Base-by-base conservation (phyloP, 176 grass and related monocot genomes). In the Raddia guianensis region DNA sequence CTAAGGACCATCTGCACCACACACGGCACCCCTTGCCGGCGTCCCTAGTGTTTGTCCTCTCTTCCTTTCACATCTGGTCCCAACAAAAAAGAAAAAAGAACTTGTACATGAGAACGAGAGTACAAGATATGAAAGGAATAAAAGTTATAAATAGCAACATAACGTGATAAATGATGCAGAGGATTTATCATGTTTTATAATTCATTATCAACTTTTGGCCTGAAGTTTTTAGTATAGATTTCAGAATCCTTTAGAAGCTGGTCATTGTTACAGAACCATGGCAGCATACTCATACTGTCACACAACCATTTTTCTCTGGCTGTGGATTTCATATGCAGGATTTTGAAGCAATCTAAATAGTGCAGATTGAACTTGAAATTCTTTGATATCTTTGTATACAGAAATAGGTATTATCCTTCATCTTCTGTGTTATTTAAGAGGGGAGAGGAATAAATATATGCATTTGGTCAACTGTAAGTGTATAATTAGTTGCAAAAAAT, bases 271-370 rank as follows among this genome's bases (percentile, higher is more conserved):
- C 46, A 55, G 61, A 48, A 80, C 32, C 8, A 76, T 82, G 15
- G 35, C 72, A 45, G 10, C 75, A 6, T 75, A 51, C 45, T 27
- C 18, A 50, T 64, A 34, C 56, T 75, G 5, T 56, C 13, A 52
- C 34, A 53, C 56, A 61, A 62, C 42, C 50, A 63, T 63, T 58
- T 76, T 82, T n/a, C 51, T 80, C 52, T 51, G 47, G 32, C 35
- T 49, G 13, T 75, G 33, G 47, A 63, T 53, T 10, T 65, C 35
- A 43, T 70, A 62, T 78, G 66, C 54, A 32, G 53, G 65, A 12
- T 70, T 68, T 66, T 44, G 55, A 78, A 78, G 46, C 33, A 33
- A 61, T 68, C 27, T 72, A 4, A 34, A 77, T 52, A 40, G 27
- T 76, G 56, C 16, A 60, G 33, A 21, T 21, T 62, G 33, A 1